Evolutionary conservation across 306 rosid species (phyloP), one percentile per base, ranked within the genome.

Genomic region (Pachyrhizus erosus): DNA sequence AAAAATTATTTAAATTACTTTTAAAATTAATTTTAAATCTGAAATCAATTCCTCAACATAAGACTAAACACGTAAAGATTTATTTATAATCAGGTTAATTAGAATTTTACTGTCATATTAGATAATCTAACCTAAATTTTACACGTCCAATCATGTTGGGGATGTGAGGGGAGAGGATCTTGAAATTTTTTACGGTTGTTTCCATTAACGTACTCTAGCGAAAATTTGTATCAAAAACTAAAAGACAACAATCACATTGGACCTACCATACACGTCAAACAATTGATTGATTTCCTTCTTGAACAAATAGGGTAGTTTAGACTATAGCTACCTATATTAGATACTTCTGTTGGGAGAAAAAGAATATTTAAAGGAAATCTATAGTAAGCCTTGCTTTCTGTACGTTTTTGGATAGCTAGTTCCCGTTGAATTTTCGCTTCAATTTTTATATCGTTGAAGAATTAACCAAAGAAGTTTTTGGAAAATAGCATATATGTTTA

Each of bases 191-290:
- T 4, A 23, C 2, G 65, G 31, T n/a, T 15, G 1, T 34, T 34
- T 75, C 77, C 71, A 66, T 68, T 27, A 13, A 75, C 58, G 26
- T 10, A 67, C 55, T 42, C 24, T 42, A 39, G 76, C 39, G 13
- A 51, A 65, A 54, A 29, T n/a, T 37, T 48, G 45, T 73, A 10
- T 24, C 2, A 5, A 62, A 48, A n/a, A 66, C 80, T 21, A 31
- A 29, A 54, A 75, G 45, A 4, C 43, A 54, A 20, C 60, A 27
- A 73, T 54, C 77, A 55, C 42, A 40, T 52, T 29, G 70, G 58
- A 74, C 80, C 80, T 74, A 74, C 80, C 70, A 65, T 43, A 74
- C 85, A 61, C 66, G 8, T 72, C 66, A 66, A 52, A 54, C 21
- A 62, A 29, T 52, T 39, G n/a, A n/a, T n/a, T 43, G 34, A 51